These are phyloP conservation scores for Teratosphaeria epicoccoides DNA, from an alignment of 2,329 filamentous ascomycete species.

Conservation along the genomic window DNA sequence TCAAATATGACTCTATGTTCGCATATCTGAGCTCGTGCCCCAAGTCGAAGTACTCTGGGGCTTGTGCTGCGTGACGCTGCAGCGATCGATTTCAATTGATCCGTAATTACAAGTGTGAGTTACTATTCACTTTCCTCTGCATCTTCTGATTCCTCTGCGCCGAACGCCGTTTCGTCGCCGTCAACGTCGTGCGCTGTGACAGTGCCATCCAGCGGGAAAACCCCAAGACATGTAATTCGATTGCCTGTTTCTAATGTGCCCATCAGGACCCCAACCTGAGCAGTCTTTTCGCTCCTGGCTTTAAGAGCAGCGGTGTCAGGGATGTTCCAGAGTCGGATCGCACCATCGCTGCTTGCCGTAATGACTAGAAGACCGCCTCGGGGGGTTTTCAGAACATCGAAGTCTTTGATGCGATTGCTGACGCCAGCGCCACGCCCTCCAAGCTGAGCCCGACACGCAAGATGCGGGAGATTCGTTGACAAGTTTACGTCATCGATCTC, in stretches of 20 bases:
- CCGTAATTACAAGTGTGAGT: too few relatives aligned
- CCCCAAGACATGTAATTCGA: conserved; percentile 77
- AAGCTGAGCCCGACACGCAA: conserved; percentile 56
- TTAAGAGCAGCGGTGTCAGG: neutral
- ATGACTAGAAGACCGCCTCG: conserved; percentile 47
- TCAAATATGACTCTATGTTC: too few relatives aligned
- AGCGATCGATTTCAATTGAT: too few relatives aligned
- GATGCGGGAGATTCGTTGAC: conserved; percentile 24
- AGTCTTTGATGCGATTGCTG: conserved; percentile 74
- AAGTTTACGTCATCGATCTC: conserved; percentile 33
- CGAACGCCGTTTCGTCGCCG: conserved; percentile 1
- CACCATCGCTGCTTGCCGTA: conserved; percentile 75
- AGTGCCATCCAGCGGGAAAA: conserved; percentile 60
- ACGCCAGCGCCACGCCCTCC: conserved; percentile 58
- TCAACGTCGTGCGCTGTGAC: conserved; percentile 11
- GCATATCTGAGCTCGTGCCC: too few relatives aligned
- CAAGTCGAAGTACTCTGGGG: too few relatives aligned
- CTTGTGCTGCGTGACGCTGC: too few relatives aligned
- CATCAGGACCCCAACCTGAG: conserved; percentile 55
- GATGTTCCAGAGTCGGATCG: conserved; percentile 62
- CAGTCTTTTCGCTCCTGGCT: conserved; percentile 10
- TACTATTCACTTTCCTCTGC: neutral
- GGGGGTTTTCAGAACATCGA: conserved; percentile 50
- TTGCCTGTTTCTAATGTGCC: conserved; percentile 77
- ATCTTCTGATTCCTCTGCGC: neutral